Conservation (phyloP, 2,329 filamentous ascomycete species). For the Talaromyces rugulosus region DNA sequence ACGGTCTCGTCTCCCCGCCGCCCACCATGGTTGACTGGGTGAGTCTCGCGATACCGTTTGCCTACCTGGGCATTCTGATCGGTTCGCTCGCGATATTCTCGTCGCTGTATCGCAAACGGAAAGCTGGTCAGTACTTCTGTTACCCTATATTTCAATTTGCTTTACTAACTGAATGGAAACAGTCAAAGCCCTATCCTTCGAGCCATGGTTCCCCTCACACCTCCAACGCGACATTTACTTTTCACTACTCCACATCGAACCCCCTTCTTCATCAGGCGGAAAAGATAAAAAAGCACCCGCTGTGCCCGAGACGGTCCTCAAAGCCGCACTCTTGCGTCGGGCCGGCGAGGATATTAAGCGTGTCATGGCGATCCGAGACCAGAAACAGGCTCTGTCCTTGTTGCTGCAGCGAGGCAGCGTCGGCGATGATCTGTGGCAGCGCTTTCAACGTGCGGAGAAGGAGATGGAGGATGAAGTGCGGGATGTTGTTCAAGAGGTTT, state of each 20-base stretch:
- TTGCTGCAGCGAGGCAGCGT: constrained; percentile 87
- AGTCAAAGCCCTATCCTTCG: constrained; percentile 78
- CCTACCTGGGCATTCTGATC: constrained; percentile 82
- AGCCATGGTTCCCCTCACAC: constrained; percentile 90
- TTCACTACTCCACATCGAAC: constrained; percentile 77
- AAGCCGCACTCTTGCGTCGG: constrained; percentile 81
- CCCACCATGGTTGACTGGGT: constrained; percentile 65
- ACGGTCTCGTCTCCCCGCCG: constrained; percentile 20
- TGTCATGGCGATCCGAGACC: constrained; percentile 80
- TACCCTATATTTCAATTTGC: neutral
- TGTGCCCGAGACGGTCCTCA: constrained; percentile 79
- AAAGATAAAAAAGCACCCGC: constrained; percentile 61
- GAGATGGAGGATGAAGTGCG: constrained; percentile 95
- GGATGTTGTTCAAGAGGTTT: constrained; percentile 87
- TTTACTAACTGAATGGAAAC: constrained; percentile 16
- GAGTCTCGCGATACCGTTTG: constrained; percentile 78
- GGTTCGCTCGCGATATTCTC: constrained; percentile 91
- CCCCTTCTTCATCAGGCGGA: constrained; percentile 41
- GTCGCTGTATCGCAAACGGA: constrained; percentile 86
- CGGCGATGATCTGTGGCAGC: constrained; percentile 92
- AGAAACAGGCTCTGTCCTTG: constrained; percentile 80
- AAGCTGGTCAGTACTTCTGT: constrained; percentile 60
- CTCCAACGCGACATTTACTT: constrained; percentile 92
- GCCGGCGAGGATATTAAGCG: constrained; percentile 91
- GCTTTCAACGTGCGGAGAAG: constrained; percentile 87